A percentile compares a stretch with the other conserved stretches of the same genome.
Conservation (phyloP, 805 yeast species). For the Saccharomycopsis sp. region DNA sequence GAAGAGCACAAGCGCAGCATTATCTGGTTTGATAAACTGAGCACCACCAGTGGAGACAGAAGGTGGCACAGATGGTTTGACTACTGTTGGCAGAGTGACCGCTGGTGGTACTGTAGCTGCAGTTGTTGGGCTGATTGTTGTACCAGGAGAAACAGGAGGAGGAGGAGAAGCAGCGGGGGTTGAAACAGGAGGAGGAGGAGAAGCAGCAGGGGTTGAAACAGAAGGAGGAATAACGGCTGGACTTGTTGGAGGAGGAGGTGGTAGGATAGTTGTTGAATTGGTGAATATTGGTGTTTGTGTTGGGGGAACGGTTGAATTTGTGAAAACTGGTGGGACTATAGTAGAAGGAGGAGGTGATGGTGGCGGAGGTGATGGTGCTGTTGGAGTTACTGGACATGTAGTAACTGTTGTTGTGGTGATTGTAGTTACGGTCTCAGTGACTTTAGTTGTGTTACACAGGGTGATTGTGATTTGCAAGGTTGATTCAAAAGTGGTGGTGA, state of each 20-base stretch:
- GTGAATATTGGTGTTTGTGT: no score
- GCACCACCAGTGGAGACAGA: no score
- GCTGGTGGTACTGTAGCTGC: not conserved
- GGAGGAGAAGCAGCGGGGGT: slow-evolving; percentile 6
- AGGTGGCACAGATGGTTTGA: no score
- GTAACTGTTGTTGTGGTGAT: slow-evolving; percentile 25
- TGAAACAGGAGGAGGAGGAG: slow-evolving; percentile 2
- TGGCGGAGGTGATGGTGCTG: slow-evolving; percentile 6
- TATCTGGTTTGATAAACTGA: no score
- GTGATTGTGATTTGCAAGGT: not conserved
- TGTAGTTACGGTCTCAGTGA: slow-evolving; percentile 17
- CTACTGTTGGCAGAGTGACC: no score
- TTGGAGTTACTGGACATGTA: slow-evolving; percentile 25
- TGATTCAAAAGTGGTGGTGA: not conserved
- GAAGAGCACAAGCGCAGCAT: no score
- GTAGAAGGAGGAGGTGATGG: not conserved
- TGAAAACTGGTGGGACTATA: no score
- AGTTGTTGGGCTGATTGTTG: not conserved
- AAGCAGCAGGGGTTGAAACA: slow-evolving; percentile 5
- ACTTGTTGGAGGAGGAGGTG: slow-evolving; percentile 3
- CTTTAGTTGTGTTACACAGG: not conserved
- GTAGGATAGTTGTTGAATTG: not conserved
- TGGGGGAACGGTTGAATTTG: no score
- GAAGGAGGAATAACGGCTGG: slow-evolving; percentile 5
- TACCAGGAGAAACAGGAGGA: slow-evolving; percentile 1